Base-by-base conservation (phyloP, 2,329 filamentous ascomycete genomes). In the Xylaria sp. region DNA sequence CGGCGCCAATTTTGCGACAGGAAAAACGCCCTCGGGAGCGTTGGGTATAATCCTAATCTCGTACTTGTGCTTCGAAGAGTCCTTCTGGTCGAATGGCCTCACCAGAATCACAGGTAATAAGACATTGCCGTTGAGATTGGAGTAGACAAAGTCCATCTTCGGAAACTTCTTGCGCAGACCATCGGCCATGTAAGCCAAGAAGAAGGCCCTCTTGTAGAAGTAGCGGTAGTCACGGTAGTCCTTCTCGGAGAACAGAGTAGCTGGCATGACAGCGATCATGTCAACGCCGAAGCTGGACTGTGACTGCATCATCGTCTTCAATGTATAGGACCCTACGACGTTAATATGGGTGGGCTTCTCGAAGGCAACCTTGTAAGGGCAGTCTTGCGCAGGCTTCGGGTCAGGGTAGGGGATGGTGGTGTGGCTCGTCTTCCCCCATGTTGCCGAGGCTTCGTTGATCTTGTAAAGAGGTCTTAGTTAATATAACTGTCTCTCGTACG, bases 191-290 rank as follows among this genome's bases (percentile, higher is more conserved):
- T 89, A 91, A 39, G 92, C 91, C 54, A 97, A 78, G 71, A 95
- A 97, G 74, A 93, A 97, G 10, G 94, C 90, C 64, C 92, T 82
- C 70, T 96, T 95, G 76, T 97, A 92, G 71, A 97, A 96, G 76
- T 96, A 97, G 62, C 94, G 85, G 78, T 94, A 83, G 73, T 96
- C 92, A 54, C 92, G 81, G 72, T 93, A 97, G 74, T 99, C 94
- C 75, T 97, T 97, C 50, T 95, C 90, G 70, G 96, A 91, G 69
- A 97, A 92, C 10, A 96, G 76, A 0, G 82, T 76, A 59, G 78
- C 74, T 4, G 94, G 93, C 85, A 99, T 95, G 52, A 89, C 89
- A 13, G 96, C 85, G 4, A 93, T 86, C 81, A 97, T 84, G 73
- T 97, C 93, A 61, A 97, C 80, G 13, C 82, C 79, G 30, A 87